phyloP scores from a whole-genome alignment of 176 grass and related monocot genomes.

The Ampelocalamus luodianensis region DNA sequence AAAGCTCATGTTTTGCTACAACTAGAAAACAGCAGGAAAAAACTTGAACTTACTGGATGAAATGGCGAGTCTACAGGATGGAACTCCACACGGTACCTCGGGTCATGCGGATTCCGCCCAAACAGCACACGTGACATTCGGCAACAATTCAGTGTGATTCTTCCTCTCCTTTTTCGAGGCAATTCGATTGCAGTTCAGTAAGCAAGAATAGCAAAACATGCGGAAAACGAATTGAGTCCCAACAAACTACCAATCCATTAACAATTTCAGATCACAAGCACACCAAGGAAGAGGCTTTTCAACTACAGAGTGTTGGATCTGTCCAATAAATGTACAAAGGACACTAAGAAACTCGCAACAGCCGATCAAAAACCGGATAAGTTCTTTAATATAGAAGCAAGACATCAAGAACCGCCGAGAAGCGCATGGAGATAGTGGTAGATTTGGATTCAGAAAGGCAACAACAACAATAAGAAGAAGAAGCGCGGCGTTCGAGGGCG shows the following conservation, averaged over 20 bases:
- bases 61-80: conserved; percentile 41
- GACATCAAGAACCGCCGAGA: no score
- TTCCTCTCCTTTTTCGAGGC: not conserved
- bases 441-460: not conserved
- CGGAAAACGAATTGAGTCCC: not conserved
- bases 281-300: not conserved
- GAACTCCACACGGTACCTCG: conserved; percentile 47
- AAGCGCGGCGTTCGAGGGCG: not conserved
- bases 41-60: conserved; percentile 33
- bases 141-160: not conserved
- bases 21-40: not conserved
- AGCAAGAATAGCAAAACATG: not conserved
- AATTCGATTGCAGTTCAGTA: not conserved
- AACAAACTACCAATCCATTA: not conserved
- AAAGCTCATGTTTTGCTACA: not conserved
- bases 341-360: not conserved
- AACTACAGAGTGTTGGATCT: conserved; percentile 2
- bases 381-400: not conserved
- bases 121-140: conserved; percentile 44
- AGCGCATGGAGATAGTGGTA: no score
- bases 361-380: not conserved
- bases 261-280: not conserved
- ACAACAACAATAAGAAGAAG: no score
- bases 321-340: not conserved
- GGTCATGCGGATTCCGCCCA: conserved; percentile 47